Percentiles rank a stretch among this genome's conserved stretches.
Evolutionary conservation across 1,284 basidiomycete species (phyloP).

Genomic region (Leccinum pachyderme): DNA sequence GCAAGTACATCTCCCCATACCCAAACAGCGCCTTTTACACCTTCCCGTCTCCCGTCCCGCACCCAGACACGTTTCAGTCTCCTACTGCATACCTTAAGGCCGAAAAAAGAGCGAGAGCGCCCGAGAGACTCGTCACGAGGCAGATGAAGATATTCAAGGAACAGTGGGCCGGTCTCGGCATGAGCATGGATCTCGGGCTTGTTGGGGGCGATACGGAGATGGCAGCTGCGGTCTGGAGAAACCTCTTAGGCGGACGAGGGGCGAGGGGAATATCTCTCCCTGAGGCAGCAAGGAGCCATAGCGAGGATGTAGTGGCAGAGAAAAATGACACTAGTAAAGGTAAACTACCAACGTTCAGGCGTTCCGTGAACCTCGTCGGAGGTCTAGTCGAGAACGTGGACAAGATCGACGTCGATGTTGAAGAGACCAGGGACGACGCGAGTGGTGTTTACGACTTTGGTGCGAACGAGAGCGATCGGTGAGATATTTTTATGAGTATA

Average conservation of each 20-base stretch:
- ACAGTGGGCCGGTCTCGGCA: constrained; percentile 85
- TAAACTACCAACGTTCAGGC: constrained; percentile 40
- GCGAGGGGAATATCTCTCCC: constrained; percentile 59
- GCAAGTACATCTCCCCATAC: constrained; percentile 25
- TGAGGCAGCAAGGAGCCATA: constrained; percentile 1
- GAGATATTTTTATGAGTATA: background rate
- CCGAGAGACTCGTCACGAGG: constrained; percentile 79
- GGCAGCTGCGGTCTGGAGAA: constrained; percentile 89
- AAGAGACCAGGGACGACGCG: constrained; percentile 60
- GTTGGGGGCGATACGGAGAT: constrained; percentile 75
- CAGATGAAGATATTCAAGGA: constrained; percentile 93
- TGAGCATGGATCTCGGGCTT: constrained; percentile 82
- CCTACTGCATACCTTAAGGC: constrained; percentile 25
- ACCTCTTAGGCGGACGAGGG: constrained; percentile 80
- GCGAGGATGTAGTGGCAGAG: background rate
- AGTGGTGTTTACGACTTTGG: constrained; percentile 73
- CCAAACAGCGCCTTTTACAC: constrained; percentile 47
- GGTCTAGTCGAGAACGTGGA: constrained; percentile 57
- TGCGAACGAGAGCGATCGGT: constrained; percentile 45
- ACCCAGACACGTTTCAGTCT: constrained; percentile 22
- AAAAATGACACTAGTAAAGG: background rate
- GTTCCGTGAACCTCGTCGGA: constrained; percentile 65
- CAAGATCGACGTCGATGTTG: constrained; percentile 55
- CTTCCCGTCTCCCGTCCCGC: constrained; percentile 40
- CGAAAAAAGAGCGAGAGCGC: constrained; percentile 50